phyloP scores from a whole-genome alignment of 768 basidiomycete genomes.

The Rhodosporidiobolus odoratus region DNA sequence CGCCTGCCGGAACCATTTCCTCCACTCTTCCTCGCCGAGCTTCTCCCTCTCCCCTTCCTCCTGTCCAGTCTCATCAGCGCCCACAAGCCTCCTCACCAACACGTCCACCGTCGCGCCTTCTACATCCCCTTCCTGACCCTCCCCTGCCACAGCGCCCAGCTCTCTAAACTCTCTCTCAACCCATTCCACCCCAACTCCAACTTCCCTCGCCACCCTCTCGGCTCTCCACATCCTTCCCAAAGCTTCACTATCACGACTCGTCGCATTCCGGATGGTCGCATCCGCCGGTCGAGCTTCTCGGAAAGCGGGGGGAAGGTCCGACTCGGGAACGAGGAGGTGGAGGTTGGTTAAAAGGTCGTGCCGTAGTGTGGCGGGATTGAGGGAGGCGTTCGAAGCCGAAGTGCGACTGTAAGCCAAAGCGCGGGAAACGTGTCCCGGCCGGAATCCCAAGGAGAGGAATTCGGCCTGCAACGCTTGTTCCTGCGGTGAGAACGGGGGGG shows the following conservation, averaged over 20 bases:
- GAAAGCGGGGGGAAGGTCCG: conserved; percentile 63
- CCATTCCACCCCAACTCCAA: conserved; percentile 32
- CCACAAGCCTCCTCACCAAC: conserved; percentile 1
- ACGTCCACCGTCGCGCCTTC: conserved; percentile 7
- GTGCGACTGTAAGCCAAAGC: conserved; percentile 58
- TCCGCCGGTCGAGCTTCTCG: conserved; percentile 31
- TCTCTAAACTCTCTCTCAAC: conserved; percentile 15
- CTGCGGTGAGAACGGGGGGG: conserved; percentile 44
- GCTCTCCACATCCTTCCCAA: conserved; percentile 41
- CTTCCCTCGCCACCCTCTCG: conserved; percentile 33
- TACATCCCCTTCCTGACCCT: not conserved
- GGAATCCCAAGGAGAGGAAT: conserved; percentile 64
- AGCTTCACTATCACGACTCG: conserved; percentile 15
- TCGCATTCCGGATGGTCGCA: conserved; percentile 35
- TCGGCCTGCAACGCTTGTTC: conserved; percentile 54
- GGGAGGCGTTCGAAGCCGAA: conserved; percentile 50
- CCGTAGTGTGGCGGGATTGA: conserved; percentile 54
- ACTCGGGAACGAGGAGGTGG: conserved; percentile 74
- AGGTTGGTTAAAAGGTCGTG: conserved; percentile 81
- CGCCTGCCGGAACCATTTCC: no score
- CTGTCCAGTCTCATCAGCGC: not conserved
- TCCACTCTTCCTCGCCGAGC: conserved; percentile 5
- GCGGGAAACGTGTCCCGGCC: conserved; percentile 48
- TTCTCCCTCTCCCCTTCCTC: conserved; percentile 9
- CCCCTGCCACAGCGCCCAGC: not conserved